These are phyloP conservation scores for Cyphellophora europaea DNA, from an alignment of 2,329 filamentous ascomycete genomes.

Conservation along the genomic window DNA sequence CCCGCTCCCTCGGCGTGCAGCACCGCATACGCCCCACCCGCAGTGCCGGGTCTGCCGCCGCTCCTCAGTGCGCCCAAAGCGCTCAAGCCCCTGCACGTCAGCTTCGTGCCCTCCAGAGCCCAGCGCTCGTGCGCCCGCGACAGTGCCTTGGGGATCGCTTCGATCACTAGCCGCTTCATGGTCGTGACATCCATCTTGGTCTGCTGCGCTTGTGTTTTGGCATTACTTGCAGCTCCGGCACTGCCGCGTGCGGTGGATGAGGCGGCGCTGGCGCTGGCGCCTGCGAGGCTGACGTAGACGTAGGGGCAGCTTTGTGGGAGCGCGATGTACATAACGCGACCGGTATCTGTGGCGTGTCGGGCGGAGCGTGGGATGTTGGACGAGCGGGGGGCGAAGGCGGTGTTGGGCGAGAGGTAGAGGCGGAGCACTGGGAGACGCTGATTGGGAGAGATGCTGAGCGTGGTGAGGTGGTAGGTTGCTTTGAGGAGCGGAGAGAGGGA, in stretches of 20 bases:
- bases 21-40: conserved; percentile 69
- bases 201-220: conserved; percentile 3
- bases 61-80: conserved; percentile 63
- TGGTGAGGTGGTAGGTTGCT: conserved; percentile 71
- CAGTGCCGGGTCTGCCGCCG: conserved; percentile 58
- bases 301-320: conserved; percentile 74
- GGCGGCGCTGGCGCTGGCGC: conserved; percentile 18
- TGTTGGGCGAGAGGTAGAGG: conserved; percentile 64
- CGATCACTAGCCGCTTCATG: conserved; percentile 51
- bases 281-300: conserved; percentile 54
- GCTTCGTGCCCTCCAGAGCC: conserved; percentile 55
- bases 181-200: conserved; percentile 16
- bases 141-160: conserved; percentile 73
- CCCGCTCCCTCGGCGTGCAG: conserved; percentile 38
- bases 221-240: conserved; percentile 21
- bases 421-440: conserved; percentile 61
- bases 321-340: conserved; percentile 66
- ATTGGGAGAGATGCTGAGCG: conserved; percentile 42
- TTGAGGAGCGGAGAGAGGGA: conserved; percentile 72
- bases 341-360: conserved; percentile 44
- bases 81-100: conserved; percentile 62
- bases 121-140: conserved; percentile 66
- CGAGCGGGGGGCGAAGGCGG: conserved; percentile 56
- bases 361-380: conserved; percentile 26
- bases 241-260: conserved; percentile 13